Evolutionary conservation across 164 flowering plant genomes (phyloP).

Genomic region (Umbellularia californica): DNA sequence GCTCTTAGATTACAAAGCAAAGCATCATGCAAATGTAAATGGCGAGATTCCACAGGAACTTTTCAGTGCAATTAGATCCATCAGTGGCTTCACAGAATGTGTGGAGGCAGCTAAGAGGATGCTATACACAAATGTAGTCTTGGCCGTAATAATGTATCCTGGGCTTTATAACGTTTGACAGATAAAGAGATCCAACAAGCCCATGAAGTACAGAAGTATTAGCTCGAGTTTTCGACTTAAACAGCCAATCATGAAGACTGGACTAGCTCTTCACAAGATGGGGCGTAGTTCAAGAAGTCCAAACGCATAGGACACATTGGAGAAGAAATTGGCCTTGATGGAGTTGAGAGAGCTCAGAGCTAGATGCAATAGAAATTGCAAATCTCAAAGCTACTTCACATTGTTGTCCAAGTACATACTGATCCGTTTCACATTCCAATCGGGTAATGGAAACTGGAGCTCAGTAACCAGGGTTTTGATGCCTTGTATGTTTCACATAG

Average conservation of each 20-base stretch:
- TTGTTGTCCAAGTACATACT: constrained; percentile 79
- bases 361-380: constrained; percentile 71
- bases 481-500: constrained; percentile 67
- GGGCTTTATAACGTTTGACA: constrained; percentile 69
- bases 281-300: constrained; percentile 17
- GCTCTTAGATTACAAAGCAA: constrained; percentile 66
- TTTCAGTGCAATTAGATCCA: constrained; percentile 43
- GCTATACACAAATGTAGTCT: constrained; percentile 57
- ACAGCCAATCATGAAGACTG: constrained; percentile 51
- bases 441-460: constrained; percentile 71
- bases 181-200: constrained; percentile 41
- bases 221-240: constrained; percentile 48
- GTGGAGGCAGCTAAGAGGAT: constrained; percentile 56
- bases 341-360: constrained; percentile 66
- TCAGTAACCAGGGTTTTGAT: constrained; percentile 59
- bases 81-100: constrained; percentile 46
- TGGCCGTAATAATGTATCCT: constrained; percentile 69
- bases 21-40: constrained; percentile 61
- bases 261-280: constrained; percentile 32
- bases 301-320: constrained; percentile 49
- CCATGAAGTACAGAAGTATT: constrained; percentile 35
- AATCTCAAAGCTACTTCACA: constrained; percentile 47
- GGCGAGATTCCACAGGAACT: constrained; percentile 53
- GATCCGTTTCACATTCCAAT: constrained; percentile 93
- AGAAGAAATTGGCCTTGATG: constrained; percentile 71